Conservation (phyloP, 2,329 filamentous ascomycete species). For the Blastomyces parvus region DNA sequence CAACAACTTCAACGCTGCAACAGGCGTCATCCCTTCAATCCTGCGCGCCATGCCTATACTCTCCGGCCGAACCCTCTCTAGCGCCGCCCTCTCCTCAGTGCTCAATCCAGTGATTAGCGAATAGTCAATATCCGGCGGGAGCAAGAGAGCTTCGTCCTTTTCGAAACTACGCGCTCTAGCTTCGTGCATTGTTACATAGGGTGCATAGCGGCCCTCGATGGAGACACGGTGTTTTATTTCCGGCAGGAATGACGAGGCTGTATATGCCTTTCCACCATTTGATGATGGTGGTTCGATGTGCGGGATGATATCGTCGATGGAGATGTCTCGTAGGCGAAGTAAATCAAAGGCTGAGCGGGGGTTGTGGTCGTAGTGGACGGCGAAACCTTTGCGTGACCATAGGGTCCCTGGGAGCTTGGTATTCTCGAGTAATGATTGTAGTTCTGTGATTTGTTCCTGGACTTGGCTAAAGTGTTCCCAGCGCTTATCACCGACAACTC, state of each 20-base stretch:
- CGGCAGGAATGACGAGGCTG: conserved; percentile 44
- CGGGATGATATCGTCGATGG: conserved; percentile 48
- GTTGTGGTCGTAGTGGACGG: conserved; percentile 54
- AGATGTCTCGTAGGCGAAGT: conserved; percentile 56
- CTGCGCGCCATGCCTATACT: conserved; percentile 80
- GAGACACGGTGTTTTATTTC: conserved; percentile 59
- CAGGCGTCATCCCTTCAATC: conserved; percentile 61
- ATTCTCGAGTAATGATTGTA: conserved; percentile 52
- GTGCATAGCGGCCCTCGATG: conserved; percentile 78
- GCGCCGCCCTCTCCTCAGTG: conserved; percentile 63
- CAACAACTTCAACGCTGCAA: conserved; percentile 36
- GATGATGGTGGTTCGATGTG: conserved; percentile 36
- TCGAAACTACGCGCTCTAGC: conserved; percentile 57
- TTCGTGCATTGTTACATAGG: conserved; percentile 68
- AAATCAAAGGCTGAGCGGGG: conserved; percentile 69
- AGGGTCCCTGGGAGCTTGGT: conserved; percentile 50
- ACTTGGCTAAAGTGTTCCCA: conserved; percentile 64
- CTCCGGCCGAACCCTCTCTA: conserved; percentile 65
- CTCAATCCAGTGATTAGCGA: conserved; percentile 62
- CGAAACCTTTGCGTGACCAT: conserved; percentile 64
- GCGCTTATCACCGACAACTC: conserved; percentile 66
- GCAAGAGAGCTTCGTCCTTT: conserved; percentile 62
- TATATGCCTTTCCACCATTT: conserved; percentile 22
- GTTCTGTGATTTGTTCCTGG: conserved; percentile 55
- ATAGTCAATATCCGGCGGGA: conserved; percentile 73